phyloP scores from a whole-genome alignment of 2,329 filamentous ascomycete species.

The Talaromyces sp. region DNA sequence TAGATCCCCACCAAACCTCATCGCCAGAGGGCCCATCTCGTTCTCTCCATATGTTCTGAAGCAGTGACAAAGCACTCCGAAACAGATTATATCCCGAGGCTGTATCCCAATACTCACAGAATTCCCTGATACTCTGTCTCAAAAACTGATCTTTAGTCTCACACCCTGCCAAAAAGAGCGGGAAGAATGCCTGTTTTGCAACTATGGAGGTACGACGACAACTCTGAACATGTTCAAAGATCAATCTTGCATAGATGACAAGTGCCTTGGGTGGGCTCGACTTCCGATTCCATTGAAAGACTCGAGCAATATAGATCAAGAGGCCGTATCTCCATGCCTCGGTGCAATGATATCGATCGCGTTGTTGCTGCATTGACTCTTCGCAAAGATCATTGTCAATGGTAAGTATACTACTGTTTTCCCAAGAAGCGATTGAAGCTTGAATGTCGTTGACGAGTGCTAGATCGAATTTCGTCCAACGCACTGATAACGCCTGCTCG shows the following conservation, averaged over 20 bases:
- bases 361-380: slow-evolving; percentile 12
- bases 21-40: neutral
- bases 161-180: slow-evolving; percentile 13
- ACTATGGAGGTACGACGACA: slow-evolving; percentile 13
- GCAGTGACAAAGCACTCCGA: neutral
- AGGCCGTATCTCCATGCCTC: slow-evolving; percentile 16
- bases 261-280: neutral
- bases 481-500: slow-evolving; percentile 1
- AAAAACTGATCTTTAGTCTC: slow-evolving; percentile 3
- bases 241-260: neutral
- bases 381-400: neutral
- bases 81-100: slow-evolving; percentile 8
- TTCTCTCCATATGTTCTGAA: slow-evolving; percentile 13
- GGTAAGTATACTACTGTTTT: neutral
- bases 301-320: slow-evolving; percentile 9
- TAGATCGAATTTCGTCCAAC: neutral
- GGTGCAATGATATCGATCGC: slow-evolving; percentile 13
- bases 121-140: slow-evolving; percentile 4
- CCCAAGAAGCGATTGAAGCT: neutral
- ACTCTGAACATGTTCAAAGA: slow-evolving; percentile 9
- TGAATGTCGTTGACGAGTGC: slow-evolving; percentile 1
- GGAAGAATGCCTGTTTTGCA: slow-evolving; percentile 12
- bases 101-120: slow-evolving; percentile 4
- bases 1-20: slow-evolving; percentile 7
- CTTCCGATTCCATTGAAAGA: slow-evolving; percentile 11